A percentile compares a stretch with the other conserved stretches of the same genome.
phyloP scores from a whole-genome alignment of 495 filamentous ascomycete genomes.

The Lophiostoma macrostomum region DNA sequence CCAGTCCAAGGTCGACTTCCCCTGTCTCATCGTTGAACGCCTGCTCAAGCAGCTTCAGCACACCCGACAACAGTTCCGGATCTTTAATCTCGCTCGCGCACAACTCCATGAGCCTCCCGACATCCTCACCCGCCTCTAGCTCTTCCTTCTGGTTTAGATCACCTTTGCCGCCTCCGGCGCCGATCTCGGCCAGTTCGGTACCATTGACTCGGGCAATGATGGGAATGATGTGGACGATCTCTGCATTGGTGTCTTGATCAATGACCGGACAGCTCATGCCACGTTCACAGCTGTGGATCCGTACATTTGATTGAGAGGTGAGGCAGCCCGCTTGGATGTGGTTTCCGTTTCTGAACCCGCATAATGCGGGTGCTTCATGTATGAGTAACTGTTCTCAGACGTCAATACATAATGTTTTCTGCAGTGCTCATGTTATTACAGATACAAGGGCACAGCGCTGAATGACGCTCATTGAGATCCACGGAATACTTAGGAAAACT shows the following conservation, averaged over 20 bases:
- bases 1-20: constrained; percentile 18
- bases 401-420: no score
- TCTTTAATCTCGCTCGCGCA: constrained; percentile 21
- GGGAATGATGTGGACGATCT: constrained; percentile 71
- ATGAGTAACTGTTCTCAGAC: no score
- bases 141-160: constrained; percentile 66
- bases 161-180: constrained; percentile 74
- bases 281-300: constrained; percentile 86
- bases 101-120: constrained; percentile 30
- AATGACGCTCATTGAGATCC: no score
- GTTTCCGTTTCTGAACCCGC: constrained; percentile 77
- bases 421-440: no score
- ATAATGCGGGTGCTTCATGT: constrained; percentile 62
- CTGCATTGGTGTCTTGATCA: constrained; percentile 40
- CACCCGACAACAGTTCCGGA: constrained; percentile 12
- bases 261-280: constrained; percentile 61
- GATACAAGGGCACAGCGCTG: no score
- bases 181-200: constrained; percentile 64
- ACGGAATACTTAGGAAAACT: no score
- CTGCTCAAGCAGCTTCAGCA: constrained; percentile 13
- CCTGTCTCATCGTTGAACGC: constrained; percentile 9
- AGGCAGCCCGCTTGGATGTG: constrained; percentile 64
- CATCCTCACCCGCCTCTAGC: constrained; percentile 52
- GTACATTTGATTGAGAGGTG: constrained; percentile 59
- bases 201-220: constrained; percentile 63